Conservation (phyloP, 2,329 filamentous ascomycete species). For the Fusarium equiseti region DNA sequence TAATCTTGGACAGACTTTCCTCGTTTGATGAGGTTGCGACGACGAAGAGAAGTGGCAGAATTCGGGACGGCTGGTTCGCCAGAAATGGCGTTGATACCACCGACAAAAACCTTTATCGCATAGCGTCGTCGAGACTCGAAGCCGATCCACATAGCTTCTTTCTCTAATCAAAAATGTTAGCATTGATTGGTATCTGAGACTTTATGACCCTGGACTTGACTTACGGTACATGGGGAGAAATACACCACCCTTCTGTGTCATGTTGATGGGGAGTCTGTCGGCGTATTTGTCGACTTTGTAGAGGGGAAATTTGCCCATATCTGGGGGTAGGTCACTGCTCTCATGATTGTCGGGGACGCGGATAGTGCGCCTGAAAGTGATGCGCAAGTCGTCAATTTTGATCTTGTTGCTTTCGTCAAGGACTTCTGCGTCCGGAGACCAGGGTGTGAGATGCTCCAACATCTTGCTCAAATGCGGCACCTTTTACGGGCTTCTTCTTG, state of each 20-base stretch:
- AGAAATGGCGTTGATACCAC: conserved; percentile 4
- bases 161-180: neutral
- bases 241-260: neutral
- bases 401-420: neutral
- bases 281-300: neutral
- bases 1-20: neutral
- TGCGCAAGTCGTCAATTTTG: conserved; percentile 4
- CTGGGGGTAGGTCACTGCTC: neutral
- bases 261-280: neutral
- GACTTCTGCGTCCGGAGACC: neutral
- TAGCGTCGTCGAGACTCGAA: neutral
- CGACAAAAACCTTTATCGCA: neutral
- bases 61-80: neutral
- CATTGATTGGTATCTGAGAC: fast-evolving
- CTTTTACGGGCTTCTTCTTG: too few relatives aligned
- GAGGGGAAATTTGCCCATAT: neutral
- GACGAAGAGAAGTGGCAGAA: neutral
- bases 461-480: neutral
- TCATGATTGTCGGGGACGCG: neutral
- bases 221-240: conserved; percentile 16
- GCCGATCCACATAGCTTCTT: conserved; percentile 12
- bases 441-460: neutral
- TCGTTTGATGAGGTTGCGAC: neutral
- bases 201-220: neutral
- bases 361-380: conserved; percentile 2